Evolutionary conservation across 1,284 basidiomycete species (phyloP), one percentile per base, ranked within the genome.

Genomic region (Cutaneotrichosporon daszewskae): DNA sequence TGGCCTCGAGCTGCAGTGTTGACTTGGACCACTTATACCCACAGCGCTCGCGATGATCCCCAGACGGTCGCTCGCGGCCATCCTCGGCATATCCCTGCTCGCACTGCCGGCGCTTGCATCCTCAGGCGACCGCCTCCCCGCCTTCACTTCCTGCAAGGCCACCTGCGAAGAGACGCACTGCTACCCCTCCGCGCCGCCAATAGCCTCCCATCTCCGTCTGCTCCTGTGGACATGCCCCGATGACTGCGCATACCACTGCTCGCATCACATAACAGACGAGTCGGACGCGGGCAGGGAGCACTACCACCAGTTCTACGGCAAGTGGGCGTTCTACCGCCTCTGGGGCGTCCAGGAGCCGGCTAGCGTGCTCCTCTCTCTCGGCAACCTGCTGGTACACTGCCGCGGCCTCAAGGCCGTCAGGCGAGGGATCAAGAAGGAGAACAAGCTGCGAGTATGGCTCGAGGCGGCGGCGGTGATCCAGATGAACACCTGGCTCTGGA

Each of bases 401-500:
- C 70, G 74, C 43, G 84, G 85, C 9, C 72, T 76, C 12, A 65
- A 64, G 20, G 75, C 75, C 54, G 61, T 89, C 7, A 70, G 67
- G 37, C 71, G 68, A 28, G 60, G 90, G 2, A 31, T 31, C 13
- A 31, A 31, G 14, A 11, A 16, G 9, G 37, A 38, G 19, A 85
- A 89, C 67, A 82, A 82, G 0, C 79, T 96, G 75, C 80, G 79
- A 54, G 46, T 52, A 1, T 86, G 83, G 60, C 87, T 92, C 66
- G 53, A 81, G 37, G 60, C 71, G 0, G 85, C 88, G 77, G 80
- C 84, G 1, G 66, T 78, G 41, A 74, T 84, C 32, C 89, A 85
- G 62, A 75, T 90, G 58, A 92, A 92, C 59, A 85, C 90, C 1
- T 98, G 94, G 95, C 61, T 88, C 22, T 95, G 89, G 87, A 89